Evolutionary conservation across 148 eudicot species (phyloP).

Genomic region (Heliamphora exappendiculata): DNA sequence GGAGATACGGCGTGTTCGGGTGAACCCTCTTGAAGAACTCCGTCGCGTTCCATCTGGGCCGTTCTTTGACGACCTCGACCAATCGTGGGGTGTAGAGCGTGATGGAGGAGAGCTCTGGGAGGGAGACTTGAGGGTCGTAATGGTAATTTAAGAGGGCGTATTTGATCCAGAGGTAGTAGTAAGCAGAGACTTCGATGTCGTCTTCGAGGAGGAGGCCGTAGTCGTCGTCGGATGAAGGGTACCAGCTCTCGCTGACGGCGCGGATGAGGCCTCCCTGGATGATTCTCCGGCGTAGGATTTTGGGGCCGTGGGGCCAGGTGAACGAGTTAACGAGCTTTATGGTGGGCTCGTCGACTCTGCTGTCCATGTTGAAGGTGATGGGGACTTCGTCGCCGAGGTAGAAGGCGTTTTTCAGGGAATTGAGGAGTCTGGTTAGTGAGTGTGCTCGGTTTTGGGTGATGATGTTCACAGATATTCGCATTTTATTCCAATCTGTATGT

Average conservation of each 20-base stretch:
- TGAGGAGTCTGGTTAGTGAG: constrained; percentile 70
- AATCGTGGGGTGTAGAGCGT: constrained; percentile 91
- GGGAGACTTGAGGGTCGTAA: constrained; percentile 77
- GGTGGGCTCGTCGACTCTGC: constrained; percentile 72
- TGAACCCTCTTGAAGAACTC: constrained; percentile 69
- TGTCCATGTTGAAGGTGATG: constrained; percentile 83
- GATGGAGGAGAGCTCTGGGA: constrained; percentile 83
- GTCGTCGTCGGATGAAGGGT: constrained; percentile 83
- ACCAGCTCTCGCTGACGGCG: constrained; percentile 97
- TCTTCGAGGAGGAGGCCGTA: constrained; percentile 80
- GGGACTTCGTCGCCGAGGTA: constrained; percentile 78
- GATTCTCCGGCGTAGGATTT: constrained; percentile 64
- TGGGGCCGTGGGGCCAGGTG: constrained; percentile 78
- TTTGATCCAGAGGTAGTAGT: constrained; percentile 87
- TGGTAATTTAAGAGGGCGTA: constrained; percentile 78
- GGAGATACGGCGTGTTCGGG: constrained; percentile 95
- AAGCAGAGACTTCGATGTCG: constrained; percentile 90
- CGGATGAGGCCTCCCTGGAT: constrained; percentile 95
- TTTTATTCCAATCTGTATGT: constrained; percentile 77
- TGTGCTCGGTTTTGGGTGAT: constrained; percentile 74
- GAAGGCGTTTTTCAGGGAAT: constrained; percentile 61
- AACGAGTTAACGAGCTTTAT: constrained; percentile 51
- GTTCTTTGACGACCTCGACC: constrained; percentile 85
- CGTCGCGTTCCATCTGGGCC: constrained; percentile 90
- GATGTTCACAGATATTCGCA: constrained; percentile 68